Conservation (phyloP, 78 protist species). For the Dictyostelium firmibasis region DNA sequence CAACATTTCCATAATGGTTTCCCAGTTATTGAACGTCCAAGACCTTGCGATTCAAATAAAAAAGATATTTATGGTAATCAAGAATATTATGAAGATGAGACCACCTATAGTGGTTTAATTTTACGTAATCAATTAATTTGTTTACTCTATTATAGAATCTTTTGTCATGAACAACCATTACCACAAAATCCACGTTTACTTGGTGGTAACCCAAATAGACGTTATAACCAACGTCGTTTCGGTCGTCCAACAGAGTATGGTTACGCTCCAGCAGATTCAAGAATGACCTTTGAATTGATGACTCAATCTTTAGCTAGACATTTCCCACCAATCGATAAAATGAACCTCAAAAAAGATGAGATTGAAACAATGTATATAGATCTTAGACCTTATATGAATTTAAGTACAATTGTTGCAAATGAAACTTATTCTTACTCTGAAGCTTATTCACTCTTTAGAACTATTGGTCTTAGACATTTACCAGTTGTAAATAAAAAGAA, state of each 20-base stretch:
- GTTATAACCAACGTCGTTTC: constrained; percentile 27
- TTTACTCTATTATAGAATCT: constrained; percentile 36
- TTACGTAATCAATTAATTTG: constrained; percentile 36
- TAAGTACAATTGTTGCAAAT: constrained; percentile 59
- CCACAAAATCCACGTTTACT: constrained; percentile 21
- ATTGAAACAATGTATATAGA: constrained; percentile 60
- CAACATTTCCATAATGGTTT: constrained; percentile 51
- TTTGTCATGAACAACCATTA: constrained; percentile 59
- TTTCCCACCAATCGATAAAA: constrained; percentile 76
- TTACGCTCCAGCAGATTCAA: constrained; percentile 45
- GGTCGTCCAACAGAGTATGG: constrained; percentile 65
- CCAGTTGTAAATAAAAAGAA: constrained; percentile 76
- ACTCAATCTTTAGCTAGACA: constrained; percentile 61
- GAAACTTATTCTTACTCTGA: constrained; percentile 73
- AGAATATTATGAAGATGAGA: constrained; percentile 37
- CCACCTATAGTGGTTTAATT: constrained; percentile 52
- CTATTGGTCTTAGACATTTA: constrained; percentile 92
- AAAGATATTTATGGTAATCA: background rate
- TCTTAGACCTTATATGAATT: constrained; percentile 74
- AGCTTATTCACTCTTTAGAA: constrained; percentile 81
- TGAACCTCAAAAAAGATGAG: constrained; percentile 56
- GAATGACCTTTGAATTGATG: constrained; percentile 62
- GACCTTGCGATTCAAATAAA: background rate
- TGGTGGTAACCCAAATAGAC: background rate
- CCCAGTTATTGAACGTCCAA: constrained; percentile 64